phyloP scores from a whole-genome alignment of 169 alveolate genomes.

The Plasmodium berghei region DNA sequence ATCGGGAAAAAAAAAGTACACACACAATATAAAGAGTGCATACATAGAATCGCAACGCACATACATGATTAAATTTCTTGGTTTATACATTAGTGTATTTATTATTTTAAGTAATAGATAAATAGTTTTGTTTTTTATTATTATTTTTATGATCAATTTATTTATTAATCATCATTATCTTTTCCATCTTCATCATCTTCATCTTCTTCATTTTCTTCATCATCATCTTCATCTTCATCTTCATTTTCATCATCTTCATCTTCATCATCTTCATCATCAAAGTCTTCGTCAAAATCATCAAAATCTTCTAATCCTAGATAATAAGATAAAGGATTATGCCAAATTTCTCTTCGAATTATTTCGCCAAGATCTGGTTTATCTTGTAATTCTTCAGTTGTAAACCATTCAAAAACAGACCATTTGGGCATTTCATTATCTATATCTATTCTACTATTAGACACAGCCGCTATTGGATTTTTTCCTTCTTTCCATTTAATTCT shows the following conservation, averaged over 20 bases:
- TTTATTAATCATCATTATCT: conserved; percentile 39
- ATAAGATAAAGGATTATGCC: conserved; percentile 92
- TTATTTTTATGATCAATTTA: no score
- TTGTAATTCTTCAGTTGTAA: conserved; percentile 86
- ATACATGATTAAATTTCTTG: no score
- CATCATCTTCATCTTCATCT: conserved; percentile 75
- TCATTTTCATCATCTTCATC: conserved; percentile 76
- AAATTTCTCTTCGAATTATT: conserved; percentile 91
- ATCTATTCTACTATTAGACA: conserved; percentile 45
- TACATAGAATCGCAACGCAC: no score
- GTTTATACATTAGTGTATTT: no score
- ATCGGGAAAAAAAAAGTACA: no score
- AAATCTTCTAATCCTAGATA: conserved; percentile 84
- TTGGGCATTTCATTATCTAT: conserved; percentile 73
- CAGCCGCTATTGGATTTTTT: conserved; percentile 75
- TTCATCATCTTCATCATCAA: conserved; percentile 80
- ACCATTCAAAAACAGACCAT: conserved; percentile 89
- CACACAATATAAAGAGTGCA: no score
- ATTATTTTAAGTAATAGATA: no score
- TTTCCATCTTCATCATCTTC: conserved; percentile 45
- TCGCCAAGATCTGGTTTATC: conserved; percentile 91
- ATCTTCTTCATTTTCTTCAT: conserved; percentile 48
- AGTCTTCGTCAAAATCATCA: conserved; percentile 86
- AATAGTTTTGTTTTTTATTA: no score
- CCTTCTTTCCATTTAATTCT: conserved; percentile 90